Base-by-base conservation (phyloP, 352 stramenopile species). In the Globisporangium viniferum region DNA sequence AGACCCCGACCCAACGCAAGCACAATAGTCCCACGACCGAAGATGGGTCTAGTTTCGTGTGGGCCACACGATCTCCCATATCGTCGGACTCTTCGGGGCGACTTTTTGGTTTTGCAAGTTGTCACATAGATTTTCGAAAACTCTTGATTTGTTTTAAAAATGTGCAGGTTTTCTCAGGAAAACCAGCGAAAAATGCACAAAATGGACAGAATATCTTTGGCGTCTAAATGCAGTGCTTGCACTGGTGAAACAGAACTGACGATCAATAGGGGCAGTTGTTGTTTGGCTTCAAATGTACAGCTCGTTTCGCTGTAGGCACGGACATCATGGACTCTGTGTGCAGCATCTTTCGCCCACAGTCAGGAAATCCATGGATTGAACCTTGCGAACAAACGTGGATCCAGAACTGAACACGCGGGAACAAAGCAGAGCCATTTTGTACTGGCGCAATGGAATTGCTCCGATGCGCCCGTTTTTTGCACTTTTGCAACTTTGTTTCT, bases 361-460 rank as follows among this genome's bases (percentile, higher is more conserved):
- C 18, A 46, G n/a, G 56, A 61, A 46, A 41, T 48, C n/a, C 18
- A 20, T 48, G 33, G 6, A 48, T 61, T 24, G 22, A 36, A 44
- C 55, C 41, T 62, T 62, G 29, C n/a, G 14, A 33, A 48, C 20
- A 62, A 62, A 49, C 24, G 33, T 12, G 31, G 31, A 49, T 49
- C n/a, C 33, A 49, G 56, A 62, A 15, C 56, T 62, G 56, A 62
- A 62, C 55, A 27, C 33, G 6, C 2, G 5, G 33, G 8, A 5
- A 24, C 31, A 61, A 10, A 62, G 36, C 36, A 49, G 10, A 39
- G 33, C 56, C 56, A 46, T 12, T 60, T 27, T 31, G 14, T 5
- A 18, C 56, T 61, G 31, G 56, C 56, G 31, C 56, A 61, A 61
- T 51, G 7, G 20, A 51, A 46, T 46, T 46, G 39, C 29, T 39